Evolutionary conservation across 2,329 filamentous ascomycete genomes (phyloP), one percentile per base, ranked within the genome.

Genomic region (Dendryphion nanum): DNA sequence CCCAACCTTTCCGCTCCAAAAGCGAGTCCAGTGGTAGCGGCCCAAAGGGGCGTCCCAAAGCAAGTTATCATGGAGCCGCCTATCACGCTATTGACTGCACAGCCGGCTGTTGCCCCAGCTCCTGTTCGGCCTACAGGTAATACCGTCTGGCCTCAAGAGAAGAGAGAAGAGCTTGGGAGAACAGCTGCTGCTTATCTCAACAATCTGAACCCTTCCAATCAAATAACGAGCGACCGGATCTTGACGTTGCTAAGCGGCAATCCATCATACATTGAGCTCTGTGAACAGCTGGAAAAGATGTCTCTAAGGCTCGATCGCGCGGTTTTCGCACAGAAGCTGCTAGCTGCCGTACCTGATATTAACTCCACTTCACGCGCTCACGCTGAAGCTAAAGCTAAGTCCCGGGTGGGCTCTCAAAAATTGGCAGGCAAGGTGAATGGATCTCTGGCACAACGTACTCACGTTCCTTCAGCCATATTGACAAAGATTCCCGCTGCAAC

Each of bases 261-360:
- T 45, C 76, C 77, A 2, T 76, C 70, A 2, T 81, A 81, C 44
- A 70, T 73, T 41, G 68, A 76, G 35, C 57, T 81, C 3, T 82
- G 78, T 48, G 69, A 76, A 42, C 63, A 67, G 31, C 56, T 81
- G 4, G 78, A 82, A 44, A 52, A 48, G 2, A 67, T 67, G 47
- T 74, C 72, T 0, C 60, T 78, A 13, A 64, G 56, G 20, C 63
- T 81, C 21, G 73, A 80, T 44, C 66, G 76, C 37, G 70, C 74
- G 5, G 59, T 66, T 1, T 75, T 82, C 33, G 78, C 78, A 8
- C 68, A 73, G 44, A 69, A 68, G 43, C 55, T 82, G 13, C 64
- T 77, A 5, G 55, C 59, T 26, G 67, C 68, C 18, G 66, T 73
- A 0, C 69, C 73, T 8, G 68, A 74, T 42, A 52, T 66, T 8